Evolutionary conservation across 257 asterid species (phyloP).

Genomic region (Scutellaria barbata): DNA sequence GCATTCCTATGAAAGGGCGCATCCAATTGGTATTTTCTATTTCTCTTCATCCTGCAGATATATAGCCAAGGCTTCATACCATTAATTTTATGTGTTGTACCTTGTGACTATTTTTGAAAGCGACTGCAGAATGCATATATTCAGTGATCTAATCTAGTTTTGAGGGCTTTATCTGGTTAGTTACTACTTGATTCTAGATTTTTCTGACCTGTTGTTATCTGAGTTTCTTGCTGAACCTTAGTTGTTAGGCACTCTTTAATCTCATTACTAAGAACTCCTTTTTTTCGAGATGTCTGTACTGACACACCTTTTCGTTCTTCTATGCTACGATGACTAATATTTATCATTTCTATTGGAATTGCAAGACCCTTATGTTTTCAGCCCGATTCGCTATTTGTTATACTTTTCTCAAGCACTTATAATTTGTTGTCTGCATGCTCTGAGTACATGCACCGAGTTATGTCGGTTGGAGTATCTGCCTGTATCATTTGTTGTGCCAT

Average conservation of each 20-base stretch:
- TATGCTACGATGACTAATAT: not conserved
- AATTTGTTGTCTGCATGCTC: not conserved
- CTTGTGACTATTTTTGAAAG: not conserved
- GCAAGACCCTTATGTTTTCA: not conserved
- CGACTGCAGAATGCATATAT: slow-evolving; percentile 4
- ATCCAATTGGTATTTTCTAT: slow-evolving; percentile 67
- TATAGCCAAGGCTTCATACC: not conserved
- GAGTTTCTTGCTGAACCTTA: slow-evolving; percentile 4
- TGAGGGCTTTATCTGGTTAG: slow-evolving; percentile 21
- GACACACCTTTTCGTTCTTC: too few species aligned
- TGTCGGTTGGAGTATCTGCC: not conserved
- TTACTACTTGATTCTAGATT: not conserved
- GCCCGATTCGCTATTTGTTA: not conserved
- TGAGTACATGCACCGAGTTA: slow-evolving; percentile 5
- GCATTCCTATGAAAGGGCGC: slow-evolving; percentile 82
- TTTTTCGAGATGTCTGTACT: too few species aligned
- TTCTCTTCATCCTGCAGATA: slow-evolving; percentile 27
- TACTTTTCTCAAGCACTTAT: not conserved
- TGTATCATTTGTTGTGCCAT: not conserved
- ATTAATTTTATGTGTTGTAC: not conserved
- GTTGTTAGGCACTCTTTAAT: not conserved
- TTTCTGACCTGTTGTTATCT: not conserved
- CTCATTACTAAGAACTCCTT: too few species aligned
- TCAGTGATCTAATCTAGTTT: slow-evolving; percentile 5
- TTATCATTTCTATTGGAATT: not conserved